These are phyloP conservation scores for Didymella segeticola DNA, from an alignment of 2,329 filamentous ascomycete genomes.

Conservation along the genomic window DNA sequence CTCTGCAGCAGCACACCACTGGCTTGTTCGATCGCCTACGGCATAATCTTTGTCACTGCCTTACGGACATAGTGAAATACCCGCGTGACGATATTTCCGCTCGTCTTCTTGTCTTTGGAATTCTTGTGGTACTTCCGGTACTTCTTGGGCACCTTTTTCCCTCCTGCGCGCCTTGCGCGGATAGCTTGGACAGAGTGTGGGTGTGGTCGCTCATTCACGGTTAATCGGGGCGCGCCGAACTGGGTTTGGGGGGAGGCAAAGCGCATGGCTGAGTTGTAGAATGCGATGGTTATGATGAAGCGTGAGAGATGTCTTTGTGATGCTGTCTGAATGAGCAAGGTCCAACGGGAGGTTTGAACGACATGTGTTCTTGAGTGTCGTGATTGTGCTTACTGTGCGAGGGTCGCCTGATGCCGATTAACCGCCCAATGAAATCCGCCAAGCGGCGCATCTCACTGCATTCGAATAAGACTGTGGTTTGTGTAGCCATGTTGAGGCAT, in stretches of 20 bases:
- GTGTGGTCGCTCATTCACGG: conserved; percentile 5
- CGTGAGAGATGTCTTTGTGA: background rate
- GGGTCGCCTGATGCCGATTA: background rate
- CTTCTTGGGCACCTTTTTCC: conserved; percentile 26
- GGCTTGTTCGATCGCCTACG: too few species aligned
- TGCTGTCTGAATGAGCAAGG: background rate
- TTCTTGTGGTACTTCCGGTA: conserved; percentile 26
- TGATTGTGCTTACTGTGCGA: background rate
- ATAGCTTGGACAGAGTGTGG: conserved; percentile 27
- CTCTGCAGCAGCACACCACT: too few species aligned
- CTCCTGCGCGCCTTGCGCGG: conserved; percentile 20
- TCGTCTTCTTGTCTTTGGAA: conserved; percentile 10
- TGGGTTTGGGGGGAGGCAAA: background rate
- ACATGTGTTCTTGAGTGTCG: background rate
- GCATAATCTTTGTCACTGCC: background rate
- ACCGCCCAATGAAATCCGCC: conserved; percentile 7
- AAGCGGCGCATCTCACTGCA: background rate
- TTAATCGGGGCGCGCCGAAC: background rate
- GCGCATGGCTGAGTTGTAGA: background rate
- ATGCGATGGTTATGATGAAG: background rate
- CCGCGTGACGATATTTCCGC: conserved; percentile 11
- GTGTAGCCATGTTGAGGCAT: background rate
- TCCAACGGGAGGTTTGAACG: too few species aligned
- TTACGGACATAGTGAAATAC: background rate
- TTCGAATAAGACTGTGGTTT: background rate